Evolutionary conservation across 768 basidiomycete genomes (phyloP).

Genomic region (Trametes cinnabarina): DNA sequence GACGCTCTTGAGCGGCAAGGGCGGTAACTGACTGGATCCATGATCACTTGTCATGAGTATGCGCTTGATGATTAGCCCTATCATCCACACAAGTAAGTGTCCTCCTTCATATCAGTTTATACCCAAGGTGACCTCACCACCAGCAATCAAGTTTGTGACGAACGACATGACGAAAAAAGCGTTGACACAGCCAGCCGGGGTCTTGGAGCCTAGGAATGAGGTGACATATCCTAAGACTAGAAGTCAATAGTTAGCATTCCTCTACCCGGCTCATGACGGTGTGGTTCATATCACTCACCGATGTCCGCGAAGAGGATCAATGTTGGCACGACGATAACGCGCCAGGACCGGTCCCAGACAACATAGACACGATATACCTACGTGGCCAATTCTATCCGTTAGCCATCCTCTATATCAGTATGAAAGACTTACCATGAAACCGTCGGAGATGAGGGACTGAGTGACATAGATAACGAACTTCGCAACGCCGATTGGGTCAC

Average conservation of each 20-base stretch:
- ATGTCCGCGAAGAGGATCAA: slow-evolving; percentile 4
- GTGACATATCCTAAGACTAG: slow-evolving; percentile 7
- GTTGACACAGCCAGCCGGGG: slow-evolving; percentile 2
- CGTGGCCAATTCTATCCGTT: no score
- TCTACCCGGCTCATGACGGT: no score
- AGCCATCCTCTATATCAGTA: no score
- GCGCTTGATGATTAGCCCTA: slow-evolving; percentile 11
- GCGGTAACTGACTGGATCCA: not conserved
- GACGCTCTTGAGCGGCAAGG: slow-evolving; percentile 1
- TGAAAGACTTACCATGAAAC: slow-evolving; percentile 7
- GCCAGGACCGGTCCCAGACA: slow-evolving; percentile 9
- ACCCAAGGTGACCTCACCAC: no score
- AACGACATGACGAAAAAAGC: slow-evolving; percentile 11
- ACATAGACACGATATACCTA: slow-evolving; percentile 12
- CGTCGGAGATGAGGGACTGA: slow-evolving; percentile 10
- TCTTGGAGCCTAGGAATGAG: not conserved
- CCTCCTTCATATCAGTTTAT: no score
- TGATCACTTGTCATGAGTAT: not conserved
- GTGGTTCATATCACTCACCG: not conserved
- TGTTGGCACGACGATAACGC: not conserved
- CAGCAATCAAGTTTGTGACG: slow-evolving; percentile 6
- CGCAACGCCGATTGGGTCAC: not conserved
- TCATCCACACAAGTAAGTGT: no score
- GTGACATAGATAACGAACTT: slow-evolving; percentile 13
- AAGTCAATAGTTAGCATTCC: no score